Conservation (phyloP, 371 early-diverging fungal species). For the Zancudomyces culisetae region DNA sequence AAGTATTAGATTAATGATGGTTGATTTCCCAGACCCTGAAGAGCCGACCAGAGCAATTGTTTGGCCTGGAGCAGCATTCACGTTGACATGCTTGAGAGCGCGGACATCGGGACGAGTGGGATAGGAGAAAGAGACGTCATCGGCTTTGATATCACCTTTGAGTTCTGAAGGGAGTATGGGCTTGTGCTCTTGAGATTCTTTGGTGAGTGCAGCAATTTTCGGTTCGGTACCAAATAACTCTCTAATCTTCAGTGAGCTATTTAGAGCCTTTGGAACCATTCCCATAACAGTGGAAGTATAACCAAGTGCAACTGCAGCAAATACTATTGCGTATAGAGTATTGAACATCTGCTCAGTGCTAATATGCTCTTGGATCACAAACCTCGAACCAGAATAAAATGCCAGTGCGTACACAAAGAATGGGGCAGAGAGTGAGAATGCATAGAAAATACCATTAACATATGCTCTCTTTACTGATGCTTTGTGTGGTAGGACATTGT, state of each 20-base stretch:
- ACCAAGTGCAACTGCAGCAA: conserved; percentile 42
- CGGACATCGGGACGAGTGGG: conserved; percentile 49
- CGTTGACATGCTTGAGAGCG: conserved; percentile 34
- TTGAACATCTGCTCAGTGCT: conserved; percentile 29
- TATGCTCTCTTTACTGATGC: conserved; percentile 34
- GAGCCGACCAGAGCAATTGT: conserved; percentile 61
- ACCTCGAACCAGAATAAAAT: conserved; percentile 25
- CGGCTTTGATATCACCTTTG: conserved; percentile 26
- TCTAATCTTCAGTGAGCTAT: conserved; percentile 38
- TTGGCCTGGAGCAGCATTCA: conserved; percentile 45
- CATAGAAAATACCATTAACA: conserved; percentile 39
- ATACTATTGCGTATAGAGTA: conserved; percentile 55
- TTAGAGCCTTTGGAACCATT: conserved; percentile 33
- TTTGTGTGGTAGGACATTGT: conserved; percentile 41
- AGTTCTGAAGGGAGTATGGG: conserved; percentile 3
- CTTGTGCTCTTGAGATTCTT: conserved; percentile 16
- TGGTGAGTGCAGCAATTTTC: too few species aligned
- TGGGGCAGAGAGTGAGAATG: conserved; percentile 40
- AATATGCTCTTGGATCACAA: conserved; percentile 11
- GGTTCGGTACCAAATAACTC: conserved; percentile 36
- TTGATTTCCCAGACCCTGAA: conserved; percentile 81
- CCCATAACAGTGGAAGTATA: conserved; percentile 35
- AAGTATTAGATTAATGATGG: conserved; percentile 62
- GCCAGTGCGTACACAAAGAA: conserved; percentile 40
- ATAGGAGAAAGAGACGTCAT: conserved; percentile 34